Evolutionary conservation across 83 land plant species (phyloP).

Genomic region (Picea abies): DNA sequence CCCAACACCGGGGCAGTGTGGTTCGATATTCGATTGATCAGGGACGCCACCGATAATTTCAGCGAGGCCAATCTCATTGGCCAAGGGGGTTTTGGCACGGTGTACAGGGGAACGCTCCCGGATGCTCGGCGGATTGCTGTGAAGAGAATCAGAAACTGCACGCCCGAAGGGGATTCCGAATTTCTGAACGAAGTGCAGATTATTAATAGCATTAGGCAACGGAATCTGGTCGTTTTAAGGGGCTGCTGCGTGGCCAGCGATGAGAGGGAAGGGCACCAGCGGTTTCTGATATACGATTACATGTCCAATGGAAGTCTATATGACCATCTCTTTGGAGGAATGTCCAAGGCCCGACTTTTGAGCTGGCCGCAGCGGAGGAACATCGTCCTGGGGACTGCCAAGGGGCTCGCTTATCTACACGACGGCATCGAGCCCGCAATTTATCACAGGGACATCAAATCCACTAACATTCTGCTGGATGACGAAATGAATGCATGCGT

Average conservation of each 20-base stretch:
- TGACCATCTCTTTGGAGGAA: constrained; percentile 43
- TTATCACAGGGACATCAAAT: constrained; percentile 55
- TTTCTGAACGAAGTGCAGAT: constrained; percentile 76
- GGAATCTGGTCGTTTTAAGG: constrained; percentile 67
- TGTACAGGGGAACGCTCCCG: constrained; percentile 67
- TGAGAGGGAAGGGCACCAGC: constrained; percentile 24
- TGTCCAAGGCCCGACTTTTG: constrained; percentile 3
- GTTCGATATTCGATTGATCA: constrained; percentile 54
- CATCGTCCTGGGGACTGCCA: constrained; percentile 73
- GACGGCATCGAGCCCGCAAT: constrained; percentile 81
- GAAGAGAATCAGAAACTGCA: too few relatives aligned
- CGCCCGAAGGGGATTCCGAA: constrained; percentile 54
- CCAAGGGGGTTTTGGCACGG: constrained; percentile 74
- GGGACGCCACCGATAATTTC: constrained; percentile 66
- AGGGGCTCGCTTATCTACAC: constrained; percentile 84
- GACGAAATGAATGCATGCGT: too few relatives aligned
- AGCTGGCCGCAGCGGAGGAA: constrained; percentile 67
- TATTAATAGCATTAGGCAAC: constrained; percentile 62
- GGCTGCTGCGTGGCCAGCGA: constrained; percentile 61
- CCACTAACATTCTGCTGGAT: constrained; percentile 3
- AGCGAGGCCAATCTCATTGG: constrained; percentile 67
- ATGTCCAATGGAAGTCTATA: constrained; percentile 78
- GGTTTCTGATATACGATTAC: constrained; percentile 78
- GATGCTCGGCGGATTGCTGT: constrained; percentile 67
- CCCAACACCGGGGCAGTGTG: constrained; percentile 49